phyloP scores from a whole-genome alignment of 2,329 filamentous ascomycete genomes.

The Aureobasidium lini region DNA sequence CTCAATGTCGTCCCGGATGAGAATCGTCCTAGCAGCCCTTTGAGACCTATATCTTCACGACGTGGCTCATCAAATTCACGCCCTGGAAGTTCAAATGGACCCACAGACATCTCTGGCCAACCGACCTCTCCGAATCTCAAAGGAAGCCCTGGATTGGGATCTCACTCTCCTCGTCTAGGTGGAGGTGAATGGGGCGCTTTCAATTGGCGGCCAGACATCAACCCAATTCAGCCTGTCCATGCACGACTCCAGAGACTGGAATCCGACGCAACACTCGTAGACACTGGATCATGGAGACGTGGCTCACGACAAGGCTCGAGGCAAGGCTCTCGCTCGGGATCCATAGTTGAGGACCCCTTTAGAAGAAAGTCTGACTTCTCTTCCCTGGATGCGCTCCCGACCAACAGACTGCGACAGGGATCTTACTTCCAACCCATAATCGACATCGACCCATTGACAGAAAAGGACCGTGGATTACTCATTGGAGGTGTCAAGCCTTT shows the following conservation, averaged over 20 bases:
- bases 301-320: not conserved
- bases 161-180: not conserved
- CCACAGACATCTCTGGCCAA: not conserved
- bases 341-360: not conserved
- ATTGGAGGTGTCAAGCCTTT: constrained; percentile 9
- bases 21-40: not conserved
- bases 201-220: constrained; percentile 1
- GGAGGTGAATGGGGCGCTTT: not conserved
- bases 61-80: not conserved
- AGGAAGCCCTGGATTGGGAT: not conserved
- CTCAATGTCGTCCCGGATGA: not conserved
- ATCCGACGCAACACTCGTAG: constrained; percentile 8
- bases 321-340: not conserved
- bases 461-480: not conserved
- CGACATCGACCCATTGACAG: not conserved
- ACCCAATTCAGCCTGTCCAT: not conserved
- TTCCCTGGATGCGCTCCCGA: not conserved
- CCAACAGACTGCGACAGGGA: not conserved
- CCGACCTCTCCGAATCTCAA: not conserved
- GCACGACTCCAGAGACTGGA: not conserved
- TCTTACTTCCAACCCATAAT: not conserved
- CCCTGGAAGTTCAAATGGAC: not conserved
- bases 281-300: constrained; percentile 5
- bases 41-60: not conserved
- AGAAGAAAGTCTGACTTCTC: not conserved